Base-by-base conservation (phyloP, 2,329 filamentous ascomycete genomes). In the Sporothrix brasiliensis region DNA sequence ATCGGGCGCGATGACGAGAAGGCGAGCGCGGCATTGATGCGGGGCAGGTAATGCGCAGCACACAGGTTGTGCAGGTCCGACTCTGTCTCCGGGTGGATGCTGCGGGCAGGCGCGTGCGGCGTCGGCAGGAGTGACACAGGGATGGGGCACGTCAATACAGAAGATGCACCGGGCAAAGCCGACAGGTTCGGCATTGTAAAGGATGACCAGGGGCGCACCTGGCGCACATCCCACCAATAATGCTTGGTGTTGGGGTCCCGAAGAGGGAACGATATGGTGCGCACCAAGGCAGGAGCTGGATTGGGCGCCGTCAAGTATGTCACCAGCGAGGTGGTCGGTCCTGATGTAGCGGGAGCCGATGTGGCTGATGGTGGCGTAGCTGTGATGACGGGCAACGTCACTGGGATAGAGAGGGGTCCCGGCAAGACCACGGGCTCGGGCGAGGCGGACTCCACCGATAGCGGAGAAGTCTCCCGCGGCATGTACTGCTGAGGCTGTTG, bases 151-250 rank as follows among this genome's bases (percentile, higher is more conserved):
- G 88, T 88, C 71, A 97, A 88, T 27, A 97, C 87, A 27, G 87
- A 84, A 7, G 89, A 85, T 30, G 95, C 89, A 44, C 89, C 89
- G 0, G 91, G 91, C 60, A 97, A 88, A 6, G 87, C 83, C 74
- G 90, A 85, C 78, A 97, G 89, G 70, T 89, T 88, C 69, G 85
- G 79, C 13, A 92, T 83, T 74, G 88, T 92, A 86, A 97, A 97
- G 75, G 88, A 86, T 67, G 86, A 87, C 94, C 94, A 97, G 73
- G 89, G 86, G 73, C 92, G 89, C 74, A 97, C 84, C 78, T 96
- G 94, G 75, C 94, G 91, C 71, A 97, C 87, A 77, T 98, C 94
- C 92, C 93, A 97, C 94, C 94, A 98, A 80, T 94, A 97, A 82
- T 97, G 89, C 79, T 90, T 92, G 76, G 86, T 90, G 80, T 85